A percentile compares a stretch with the other conserved stretches of the same genome.
These are phyloP conservation scores for Gossypium anomalum DNA, from an alignment of 345 rosid species.

Conservation along the genomic window DNA sequence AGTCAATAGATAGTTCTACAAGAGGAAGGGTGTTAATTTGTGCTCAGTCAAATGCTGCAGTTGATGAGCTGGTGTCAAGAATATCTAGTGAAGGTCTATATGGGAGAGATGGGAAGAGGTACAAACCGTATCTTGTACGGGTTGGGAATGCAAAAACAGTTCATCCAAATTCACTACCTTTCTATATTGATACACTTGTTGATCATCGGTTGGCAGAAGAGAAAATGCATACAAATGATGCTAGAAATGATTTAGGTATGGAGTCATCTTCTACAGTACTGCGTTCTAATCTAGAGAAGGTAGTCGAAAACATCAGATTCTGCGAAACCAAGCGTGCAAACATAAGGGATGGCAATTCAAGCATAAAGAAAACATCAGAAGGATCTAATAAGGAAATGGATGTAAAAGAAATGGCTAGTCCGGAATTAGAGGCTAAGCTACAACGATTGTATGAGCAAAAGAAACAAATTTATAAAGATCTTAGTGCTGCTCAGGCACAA, in stretches of 20 bases:
- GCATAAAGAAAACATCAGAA: slow-evolving; percentile 36
- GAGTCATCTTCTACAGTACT: slow-evolving; percentile 57
- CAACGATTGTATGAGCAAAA: slow-evolving; percentile 75
- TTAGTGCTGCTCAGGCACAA: slow-evolving; percentile 71
- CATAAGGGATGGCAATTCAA: slow-evolving; percentile 53
- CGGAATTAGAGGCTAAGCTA: slow-evolving; percentile 58
- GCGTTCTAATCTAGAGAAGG: slow-evolving; percentile 73
- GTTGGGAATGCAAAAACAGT: slow-evolving; percentile 93
- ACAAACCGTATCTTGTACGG: slow-evolving; percentile 90
- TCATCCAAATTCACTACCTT: slow-evolving; percentile 78
- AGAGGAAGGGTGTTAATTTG: slow-evolving; percentile 85
- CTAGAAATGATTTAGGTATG: slow-evolving; percentile 34
- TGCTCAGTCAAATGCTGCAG: slow-evolving; percentile 99
- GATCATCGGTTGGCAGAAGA: slow-evolving; percentile 78
- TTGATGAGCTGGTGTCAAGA: slow-evolving; percentile 92
- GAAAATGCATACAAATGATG: slow-evolving; percentile 42
- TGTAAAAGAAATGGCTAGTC: slow-evolving; percentile 56
- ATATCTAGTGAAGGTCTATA: slow-evolving; percentile 71
- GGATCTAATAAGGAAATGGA: slow-evolving; percentile 41
- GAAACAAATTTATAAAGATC: slow-evolving; percentile 77
- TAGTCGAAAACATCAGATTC: slow-evolving; percentile 67
- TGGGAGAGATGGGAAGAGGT: slow-evolving; percentile 82
- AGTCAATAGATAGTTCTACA: slow-evolving; percentile 38
- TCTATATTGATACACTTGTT: slow-evolving; percentile 87
- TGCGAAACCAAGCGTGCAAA: slow-evolving; percentile 92